These are phyloP conservation scores for Leishmania tropica DNA, from an alignment of 208 protist species.

Conservation along the genomic window DNA sequence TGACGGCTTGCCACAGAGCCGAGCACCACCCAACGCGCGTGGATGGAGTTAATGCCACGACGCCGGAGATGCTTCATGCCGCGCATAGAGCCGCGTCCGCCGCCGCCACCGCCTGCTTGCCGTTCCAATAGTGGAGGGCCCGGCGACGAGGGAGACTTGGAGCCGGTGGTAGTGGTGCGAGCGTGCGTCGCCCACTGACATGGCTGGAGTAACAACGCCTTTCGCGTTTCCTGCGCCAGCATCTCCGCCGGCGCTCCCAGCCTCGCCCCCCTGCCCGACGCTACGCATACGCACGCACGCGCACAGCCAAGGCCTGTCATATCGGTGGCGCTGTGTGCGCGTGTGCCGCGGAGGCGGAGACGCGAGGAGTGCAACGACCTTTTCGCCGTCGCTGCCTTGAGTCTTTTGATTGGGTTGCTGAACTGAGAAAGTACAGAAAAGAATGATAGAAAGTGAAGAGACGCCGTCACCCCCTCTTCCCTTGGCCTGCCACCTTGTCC, in stretches of 20 bases:
- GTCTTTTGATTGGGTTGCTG: not conserved
- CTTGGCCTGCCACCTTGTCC: not conserved
- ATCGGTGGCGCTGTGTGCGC: too few species aligned
- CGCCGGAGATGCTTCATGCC: too few species aligned
- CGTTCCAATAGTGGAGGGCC: not conserved
- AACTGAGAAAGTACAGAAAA: constrained; percentile 1
- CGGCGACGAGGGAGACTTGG: not conserved
- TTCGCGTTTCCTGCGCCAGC: not conserved
- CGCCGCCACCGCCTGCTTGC: not conserved
- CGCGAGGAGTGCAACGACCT: not conserved
- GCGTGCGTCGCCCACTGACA: not conserved
- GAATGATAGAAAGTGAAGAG: not conserved
- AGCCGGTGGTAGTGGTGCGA: not conserved
- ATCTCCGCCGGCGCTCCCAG: not conserved
- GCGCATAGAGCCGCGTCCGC: too few species aligned
- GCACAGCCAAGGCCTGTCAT: not conserved
- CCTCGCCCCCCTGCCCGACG: not conserved
- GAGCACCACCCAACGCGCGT: not conserved
- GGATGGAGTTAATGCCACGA: too few species aligned
- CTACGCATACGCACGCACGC: not conserved
- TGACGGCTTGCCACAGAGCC: not conserved
- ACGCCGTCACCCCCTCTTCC: not conserved
- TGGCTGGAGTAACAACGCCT: not conserved
- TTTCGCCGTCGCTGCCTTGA: not conserved
- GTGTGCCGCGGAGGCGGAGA: not conserved